A percentile compares a stretch with the other conserved stretches of the same genome.
Evolutionary conservation across 2,329 filamentous ascomycete species (phyloP).

Genomic region (Fusarium keratoplasticum): DNA sequence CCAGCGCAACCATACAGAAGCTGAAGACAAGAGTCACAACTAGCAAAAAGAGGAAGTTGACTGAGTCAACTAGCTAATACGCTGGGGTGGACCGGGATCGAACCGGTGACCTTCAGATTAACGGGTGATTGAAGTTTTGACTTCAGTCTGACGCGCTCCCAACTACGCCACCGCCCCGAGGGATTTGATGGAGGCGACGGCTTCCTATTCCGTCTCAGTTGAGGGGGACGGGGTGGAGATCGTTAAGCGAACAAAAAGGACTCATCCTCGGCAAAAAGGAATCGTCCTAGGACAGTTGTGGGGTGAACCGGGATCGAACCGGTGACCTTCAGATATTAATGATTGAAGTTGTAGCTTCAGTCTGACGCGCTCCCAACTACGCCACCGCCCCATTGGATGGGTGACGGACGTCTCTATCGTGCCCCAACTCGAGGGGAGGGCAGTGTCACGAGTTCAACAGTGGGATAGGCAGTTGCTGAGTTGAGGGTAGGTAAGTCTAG

Average conservation of each 20-base stretch:
- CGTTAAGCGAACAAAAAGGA: neutral
- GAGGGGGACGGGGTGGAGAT: neutral
- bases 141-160: conserved; percentile 1
- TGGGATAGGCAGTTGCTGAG: neutral
- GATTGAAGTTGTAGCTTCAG: conserved; percentile 1
- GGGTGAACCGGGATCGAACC: conserved; percentile 1
- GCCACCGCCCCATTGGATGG: neutral
- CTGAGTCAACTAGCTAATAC: neutral
- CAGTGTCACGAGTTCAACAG: neutral
- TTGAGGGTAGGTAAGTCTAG: neutral
- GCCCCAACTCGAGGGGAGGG: neutral
- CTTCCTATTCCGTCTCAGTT: neutral
- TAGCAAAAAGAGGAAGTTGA: neutral
- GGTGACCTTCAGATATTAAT: conserved; percentile 2
- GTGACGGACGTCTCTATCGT: neutral
- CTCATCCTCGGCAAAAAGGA: neutral
- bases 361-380: conserved; percentile 5
- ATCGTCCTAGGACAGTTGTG: neutral
- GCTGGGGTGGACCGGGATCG: neutral
- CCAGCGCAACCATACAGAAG: neutral
- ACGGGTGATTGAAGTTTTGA: neutral
- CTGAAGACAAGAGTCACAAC: neutral
- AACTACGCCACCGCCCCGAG: conserved; percentile 2
- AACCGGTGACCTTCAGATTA: conserved; percentile 5
- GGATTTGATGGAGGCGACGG: neutral